phyloP scores from a whole-genome alignment of 1,284 basidiomycete species.

The Tilletia indica region DNA sequence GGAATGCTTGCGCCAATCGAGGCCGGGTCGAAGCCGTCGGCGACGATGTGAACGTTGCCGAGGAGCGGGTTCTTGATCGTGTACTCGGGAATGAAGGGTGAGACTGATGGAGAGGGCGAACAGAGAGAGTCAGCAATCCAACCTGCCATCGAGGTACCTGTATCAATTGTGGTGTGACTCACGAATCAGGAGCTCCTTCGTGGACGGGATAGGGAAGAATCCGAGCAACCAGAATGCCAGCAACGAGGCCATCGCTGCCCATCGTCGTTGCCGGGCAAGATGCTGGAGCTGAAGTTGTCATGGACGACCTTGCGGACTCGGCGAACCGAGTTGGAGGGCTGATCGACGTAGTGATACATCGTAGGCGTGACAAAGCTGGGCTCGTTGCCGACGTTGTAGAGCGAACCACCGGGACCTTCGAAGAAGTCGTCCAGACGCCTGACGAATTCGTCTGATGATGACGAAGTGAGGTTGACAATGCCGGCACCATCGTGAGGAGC shows the following conservation, averaged over 20 bases:
- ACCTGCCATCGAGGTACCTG: background rate
- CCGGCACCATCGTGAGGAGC: constrained; percentile 44
- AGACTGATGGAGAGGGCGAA: constrained; percentile 20
- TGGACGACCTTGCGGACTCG: constrained; percentile 37
- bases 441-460: constrained; percentile 33
- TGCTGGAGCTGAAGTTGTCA: constrained; percentile 38
- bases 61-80: constrained; percentile 40
- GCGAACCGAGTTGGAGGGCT: constrained; percentile 30
- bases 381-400: constrained; percentile 46
- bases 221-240: constrained; percentile 65
- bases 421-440: constrained; percentile 47
- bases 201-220: constrained; percentile 63
- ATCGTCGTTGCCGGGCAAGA: constrained; percentile 61
- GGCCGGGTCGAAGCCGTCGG: constrained; percentile 32
- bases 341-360: constrained; percentile 39
- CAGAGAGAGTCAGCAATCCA: background rate
- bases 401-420: constrained; percentile 25
- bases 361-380: constrained; percentile 41
- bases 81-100: constrained; percentile 42
- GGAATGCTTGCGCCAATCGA: constrained; percentile 21
- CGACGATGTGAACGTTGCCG: constrained; percentile 36
- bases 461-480: constrained; percentile 32
- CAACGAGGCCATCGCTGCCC: constrained; percentile 70
- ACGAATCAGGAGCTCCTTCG: constrained; percentile 38
- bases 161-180: background rate